A percentile compares a stretch with the other conserved stretches of the same genome.
These are phyloP conservation scores for Chytriomyces sp. DNA, from an alignment of 192 early-diverging fungal genomes.

Conservation along the genomic window DNA sequence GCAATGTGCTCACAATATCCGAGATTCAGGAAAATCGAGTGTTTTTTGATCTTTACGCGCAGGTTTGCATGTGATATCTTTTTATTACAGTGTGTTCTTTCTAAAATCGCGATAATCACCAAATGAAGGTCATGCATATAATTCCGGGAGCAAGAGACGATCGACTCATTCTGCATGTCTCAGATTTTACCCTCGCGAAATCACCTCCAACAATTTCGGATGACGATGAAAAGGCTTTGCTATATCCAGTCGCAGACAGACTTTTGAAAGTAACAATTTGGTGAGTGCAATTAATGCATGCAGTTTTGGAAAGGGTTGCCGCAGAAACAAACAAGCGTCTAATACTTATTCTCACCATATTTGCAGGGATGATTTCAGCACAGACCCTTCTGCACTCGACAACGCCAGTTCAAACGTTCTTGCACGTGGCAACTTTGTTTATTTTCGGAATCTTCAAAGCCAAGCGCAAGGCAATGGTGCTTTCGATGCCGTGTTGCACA, in stretches of 20 bases:
- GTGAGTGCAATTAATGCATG: not conserved
- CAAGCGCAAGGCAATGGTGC: not conserved
- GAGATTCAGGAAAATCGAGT: not conserved
- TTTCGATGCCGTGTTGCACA: not conserved
- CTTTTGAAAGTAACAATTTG: not conserved
- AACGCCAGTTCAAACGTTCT: too few relatives aligned
- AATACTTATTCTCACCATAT: too few relatives aligned
- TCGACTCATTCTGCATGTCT: not conserved
- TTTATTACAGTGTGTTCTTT: not conserved
- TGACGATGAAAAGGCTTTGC: not conserved
- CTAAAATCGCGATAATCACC: not conserved
- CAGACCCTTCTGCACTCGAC: too few relatives aligned
- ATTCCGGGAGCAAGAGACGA: not conserved
- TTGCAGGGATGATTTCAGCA: not conserved
- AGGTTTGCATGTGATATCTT: not conserved
- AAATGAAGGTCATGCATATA: not conserved
- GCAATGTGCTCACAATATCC: not conserved
- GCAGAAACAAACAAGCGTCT: not conserved
- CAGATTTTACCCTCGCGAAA: not conserved
- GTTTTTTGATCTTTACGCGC: not conserved
- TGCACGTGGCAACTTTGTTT: not conserved
- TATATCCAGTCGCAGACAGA: not conserved
- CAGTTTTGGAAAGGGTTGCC: too few relatives aligned
- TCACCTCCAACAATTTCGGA: not conserved
- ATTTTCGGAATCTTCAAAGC: not conserved